Base-by-base conservation (phyloP, 257 asterid species). In the Solanum appendiculatum region DNA sequence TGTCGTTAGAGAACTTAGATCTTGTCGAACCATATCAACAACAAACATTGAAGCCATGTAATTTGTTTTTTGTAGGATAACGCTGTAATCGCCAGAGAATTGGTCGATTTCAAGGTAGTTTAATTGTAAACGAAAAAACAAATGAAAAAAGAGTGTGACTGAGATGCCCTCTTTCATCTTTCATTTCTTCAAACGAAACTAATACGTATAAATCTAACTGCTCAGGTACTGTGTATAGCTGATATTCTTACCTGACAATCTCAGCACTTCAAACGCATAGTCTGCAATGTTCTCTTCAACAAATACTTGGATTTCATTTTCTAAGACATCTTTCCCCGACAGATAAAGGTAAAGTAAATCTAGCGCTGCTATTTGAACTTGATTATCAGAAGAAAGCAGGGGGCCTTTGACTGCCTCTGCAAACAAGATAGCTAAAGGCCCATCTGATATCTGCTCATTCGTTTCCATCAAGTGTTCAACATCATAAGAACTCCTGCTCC, bases 371-470 rank as follows among this genome's bases (percentile, higher is more conserved):
- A 92, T 91, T 90, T 95, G 99, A 86, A 97, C 96, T 91, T 94
- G 94, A 92, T 87, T 93, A 88, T 97, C 99, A 83, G 99, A 94
- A 86, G 99, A 97, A 91, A 97, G 97, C 87, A 97, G 90, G 85
- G 99, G 94, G 54, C 93, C 99, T 90, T 97, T 95, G 88, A 97
- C 93, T 56, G 99, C 99, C 94, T 97, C 99, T 58, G 98, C 98
- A 94, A 95, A 97, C 93, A 95, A 89, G 89, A 91, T 90, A 90
- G 89, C 94, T 80, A 95, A 88, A 60, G 94, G 92, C 75, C 88
- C 92, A 88, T 92, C 93, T 64, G 81, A 85, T 34, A 69, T 89
- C 33, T 89, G 88, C 68, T 94, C 97, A 81, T 91, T 80, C 74
- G 89, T 94, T 87, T 91, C 96, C 92, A 91, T 87, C 88, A 92